Conservation (phyloP, 345 rosid genomes). For the Rhizophora mangle region DNA sequence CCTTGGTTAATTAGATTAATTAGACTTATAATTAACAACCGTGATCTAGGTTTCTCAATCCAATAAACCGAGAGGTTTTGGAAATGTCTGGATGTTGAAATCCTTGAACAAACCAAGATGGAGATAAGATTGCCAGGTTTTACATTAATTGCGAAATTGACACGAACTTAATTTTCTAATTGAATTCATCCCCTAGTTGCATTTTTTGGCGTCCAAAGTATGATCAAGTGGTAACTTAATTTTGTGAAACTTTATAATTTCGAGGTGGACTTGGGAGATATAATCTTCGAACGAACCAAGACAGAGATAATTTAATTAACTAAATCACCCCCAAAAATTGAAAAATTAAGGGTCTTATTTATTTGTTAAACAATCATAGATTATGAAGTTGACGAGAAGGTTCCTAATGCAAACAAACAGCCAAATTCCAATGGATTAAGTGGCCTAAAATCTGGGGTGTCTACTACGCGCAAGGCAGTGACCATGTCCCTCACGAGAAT, state of each 20-base stretch:
- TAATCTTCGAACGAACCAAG: conserved; percentile 35
- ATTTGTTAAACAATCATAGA: neutral
- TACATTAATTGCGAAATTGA: neutral
- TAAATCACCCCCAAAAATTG: neutral
- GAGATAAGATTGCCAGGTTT: no score
- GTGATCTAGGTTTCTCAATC: neutral
- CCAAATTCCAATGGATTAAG: neutral
- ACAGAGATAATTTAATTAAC: conserved; percentile 25
- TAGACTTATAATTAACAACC: no score
- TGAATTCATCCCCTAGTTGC: neutral
- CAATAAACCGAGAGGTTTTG: neutral
- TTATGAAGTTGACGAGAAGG: conserved; percentile 2
- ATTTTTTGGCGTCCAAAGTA: neutral
- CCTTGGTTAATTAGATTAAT: no score
- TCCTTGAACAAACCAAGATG: neutral
- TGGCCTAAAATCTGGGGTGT: conserved; percentile 30
- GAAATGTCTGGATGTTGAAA: neutral
- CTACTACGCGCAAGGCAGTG: conserved; percentile 24
- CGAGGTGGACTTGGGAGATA: neutral
- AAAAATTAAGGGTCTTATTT: neutral
- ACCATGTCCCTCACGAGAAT: conserved; percentile 38
- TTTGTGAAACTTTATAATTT: conserved; percentile 15
- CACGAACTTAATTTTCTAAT: neutral
- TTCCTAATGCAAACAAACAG: neutral
- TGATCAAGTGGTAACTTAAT: neutral